phyloP scores from a whole-genome alignment of 306 rosid species.

The Luffa acutangula region DNA sequence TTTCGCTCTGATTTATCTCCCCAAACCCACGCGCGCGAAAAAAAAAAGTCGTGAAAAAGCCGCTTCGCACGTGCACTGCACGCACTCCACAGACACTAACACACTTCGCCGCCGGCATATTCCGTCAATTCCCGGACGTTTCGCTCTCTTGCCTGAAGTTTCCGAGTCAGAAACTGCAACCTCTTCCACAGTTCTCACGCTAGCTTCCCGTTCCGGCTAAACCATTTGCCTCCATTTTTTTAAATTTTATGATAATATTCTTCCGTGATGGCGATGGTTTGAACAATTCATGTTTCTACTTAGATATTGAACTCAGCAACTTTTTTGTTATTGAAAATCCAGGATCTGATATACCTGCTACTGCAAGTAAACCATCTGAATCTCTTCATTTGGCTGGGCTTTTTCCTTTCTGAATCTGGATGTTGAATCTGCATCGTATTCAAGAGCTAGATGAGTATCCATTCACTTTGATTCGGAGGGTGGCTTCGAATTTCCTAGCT shows the following conservation, averaged over 20 bases:
- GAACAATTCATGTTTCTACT: neutral
- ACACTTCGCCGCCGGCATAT: neutral
- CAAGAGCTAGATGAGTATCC: neutral
- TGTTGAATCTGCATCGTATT: neutral
- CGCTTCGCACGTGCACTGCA: neutral
- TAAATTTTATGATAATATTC: neutral
- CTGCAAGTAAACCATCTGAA: neutral
- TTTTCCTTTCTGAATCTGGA: neutral
- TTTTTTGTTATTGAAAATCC: neutral
- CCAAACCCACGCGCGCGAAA: slow-evolving; percentile 1
- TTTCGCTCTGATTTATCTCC: neutral
- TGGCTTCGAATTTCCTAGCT: neutral
- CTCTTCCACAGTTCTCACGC: neutral
- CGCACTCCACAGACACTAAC: neutral
- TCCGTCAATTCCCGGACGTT: neutral
- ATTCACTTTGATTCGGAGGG: neutral
- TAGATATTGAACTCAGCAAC: neutral
- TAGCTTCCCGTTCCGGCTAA: neutral
- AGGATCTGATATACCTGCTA: neutral
- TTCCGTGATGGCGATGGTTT: neutral
- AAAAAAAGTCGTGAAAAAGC: neutral
- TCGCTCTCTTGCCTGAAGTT: neutral
- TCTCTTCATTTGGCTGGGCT: neutral
- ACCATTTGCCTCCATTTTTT: neutral
- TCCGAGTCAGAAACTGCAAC: neutral